A percentile compares a stretch with the other conserved stretches of the same genome.
phyloP scores from a whole-genome alignment of 345 rosid genomes.

The Corchorus olitorius region DNA sequence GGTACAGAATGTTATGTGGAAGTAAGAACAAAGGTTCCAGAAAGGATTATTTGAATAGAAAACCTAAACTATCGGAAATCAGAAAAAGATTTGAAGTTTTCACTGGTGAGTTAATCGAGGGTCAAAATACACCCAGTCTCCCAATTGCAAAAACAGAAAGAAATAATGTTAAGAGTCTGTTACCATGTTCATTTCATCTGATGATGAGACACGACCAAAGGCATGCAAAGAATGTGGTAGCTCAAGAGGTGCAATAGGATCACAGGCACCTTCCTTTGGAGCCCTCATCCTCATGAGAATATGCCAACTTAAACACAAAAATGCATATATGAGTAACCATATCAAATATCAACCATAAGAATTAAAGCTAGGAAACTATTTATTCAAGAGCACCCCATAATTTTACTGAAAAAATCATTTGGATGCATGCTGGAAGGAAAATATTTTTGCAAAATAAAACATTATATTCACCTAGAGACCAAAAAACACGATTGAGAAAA shows the following conservation, averaged over 20 bases:
- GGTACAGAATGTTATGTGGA: not conserved
- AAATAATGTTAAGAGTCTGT: slow-evolving; percentile 2
- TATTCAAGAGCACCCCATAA: not conserved
- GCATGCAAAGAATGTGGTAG: slow-evolving; percentile 93
- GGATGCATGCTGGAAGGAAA: not conserved
- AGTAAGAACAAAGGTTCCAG: not conserved
- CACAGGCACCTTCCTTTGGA: slow-evolving; percentile 70
- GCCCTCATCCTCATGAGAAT: slow-evolving; percentile 86
- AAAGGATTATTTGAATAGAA: not conserved
- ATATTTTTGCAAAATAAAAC: slow-evolving; percentile 4
- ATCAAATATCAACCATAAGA: not conserved
- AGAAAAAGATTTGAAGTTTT: not conserved
- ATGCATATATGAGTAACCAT: slow-evolving; percentile 7
- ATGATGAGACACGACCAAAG: slow-evolving; percentile 71
- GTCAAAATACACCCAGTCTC: not conserved
- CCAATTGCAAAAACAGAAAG: slow-evolving; percentile 7
- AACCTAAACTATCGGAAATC: not conserved
- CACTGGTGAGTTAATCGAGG: not conserved
- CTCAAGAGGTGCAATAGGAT: slow-evolving; percentile 91
- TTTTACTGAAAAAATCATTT: not conserved
- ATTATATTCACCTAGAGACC: not conserved
- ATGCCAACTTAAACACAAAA: slow-evolving; percentile 70
- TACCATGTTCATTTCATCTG: slow-evolving; percentile 73
- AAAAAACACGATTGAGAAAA: not conserved
- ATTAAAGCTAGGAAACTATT: not conserved